These are phyloP conservation scores for Neospora caninum DNA, from an alignment of 169 alveolate genomes.

Conservation along the genomic window DNA sequence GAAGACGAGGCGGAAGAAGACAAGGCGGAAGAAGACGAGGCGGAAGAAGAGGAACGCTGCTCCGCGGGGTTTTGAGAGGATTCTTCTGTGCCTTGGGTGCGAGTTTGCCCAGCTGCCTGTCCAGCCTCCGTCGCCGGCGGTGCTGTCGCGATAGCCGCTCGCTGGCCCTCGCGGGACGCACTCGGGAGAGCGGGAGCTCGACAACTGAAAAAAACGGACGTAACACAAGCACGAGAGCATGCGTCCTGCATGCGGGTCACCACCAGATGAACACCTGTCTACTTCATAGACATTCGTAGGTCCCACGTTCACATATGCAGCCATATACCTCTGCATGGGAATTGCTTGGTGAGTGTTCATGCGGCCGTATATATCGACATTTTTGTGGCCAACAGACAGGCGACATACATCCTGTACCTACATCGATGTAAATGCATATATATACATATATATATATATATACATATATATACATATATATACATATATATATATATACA, in stretches of 20 bases:
- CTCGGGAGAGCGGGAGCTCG: constrained; percentile 15
- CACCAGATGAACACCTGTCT: no score
- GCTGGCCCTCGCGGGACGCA: no score
- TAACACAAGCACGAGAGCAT: neutral
- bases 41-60: neutral
- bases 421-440: neutral
- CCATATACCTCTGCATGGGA: no score
- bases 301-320: neutral
- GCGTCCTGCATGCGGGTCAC: no score
- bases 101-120: neutral
- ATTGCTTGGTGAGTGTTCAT: no score
- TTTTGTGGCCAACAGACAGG: no score
- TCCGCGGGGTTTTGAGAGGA: neutral
- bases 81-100: neutral
- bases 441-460: no score
- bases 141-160: neutral
- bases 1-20: neutral
- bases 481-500: no score
- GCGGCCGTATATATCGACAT: no score
- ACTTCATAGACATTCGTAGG: neutral
- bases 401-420: neutral
- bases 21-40: neutral
- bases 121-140: neutral
- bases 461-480: no score
- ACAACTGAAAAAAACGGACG: neutral